Base-by-base conservation (phyloP, 768 basidiomycete species). In the Gyrodon lividus region DNA sequence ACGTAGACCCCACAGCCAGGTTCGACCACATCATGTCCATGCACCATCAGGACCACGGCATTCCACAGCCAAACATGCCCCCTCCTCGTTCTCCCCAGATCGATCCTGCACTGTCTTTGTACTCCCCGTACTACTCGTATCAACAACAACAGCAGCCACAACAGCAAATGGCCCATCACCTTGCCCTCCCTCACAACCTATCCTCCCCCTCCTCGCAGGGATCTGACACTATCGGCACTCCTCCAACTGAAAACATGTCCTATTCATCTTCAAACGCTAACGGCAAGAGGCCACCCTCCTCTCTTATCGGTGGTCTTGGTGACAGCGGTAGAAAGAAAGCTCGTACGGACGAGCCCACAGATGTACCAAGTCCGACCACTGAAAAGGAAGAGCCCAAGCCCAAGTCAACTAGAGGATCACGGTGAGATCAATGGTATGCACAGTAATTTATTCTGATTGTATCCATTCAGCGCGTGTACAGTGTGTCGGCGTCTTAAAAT, bases 401-500 rank as follows among this genome's bases (percentile, higher is more conserved):
- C n/a, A 93, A 93, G 72, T 79, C 89, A 1, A 92, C 91, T 3
- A 75, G 91, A 16, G 91, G 91, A n/a, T 89, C 90, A 44, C 78
- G 90, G 90, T 91, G 52, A 50, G 77, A 68, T 55, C 40, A 34
- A 46, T 43, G 37, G 47, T 43, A 33, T 23, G n/a, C 14, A 1
- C 31, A 3, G 35, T 3, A 26, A 30, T 40, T 22, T 50, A 6
- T 31, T 49, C 46, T 66, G 44, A 66, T 52, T 8, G 23, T 46
- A 50, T 41, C 41, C 39, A 40, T 46, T 12, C 61, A 93, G 93
- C 41, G 94, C 93, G 0, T 97, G 93, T 57, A 92, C 89, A 0
- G 90, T 94, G 10, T 96, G 93, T 67, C 82, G 93, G 19, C 86
- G 92, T 22, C 78, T 94, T 28, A 95, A 94, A 72, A 94, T 92